These are phyloP conservation scores for Pseudozyma pruni DNA, from an alignment of 1,284 basidiomycete species.

Conservation along the genomic window DNA sequence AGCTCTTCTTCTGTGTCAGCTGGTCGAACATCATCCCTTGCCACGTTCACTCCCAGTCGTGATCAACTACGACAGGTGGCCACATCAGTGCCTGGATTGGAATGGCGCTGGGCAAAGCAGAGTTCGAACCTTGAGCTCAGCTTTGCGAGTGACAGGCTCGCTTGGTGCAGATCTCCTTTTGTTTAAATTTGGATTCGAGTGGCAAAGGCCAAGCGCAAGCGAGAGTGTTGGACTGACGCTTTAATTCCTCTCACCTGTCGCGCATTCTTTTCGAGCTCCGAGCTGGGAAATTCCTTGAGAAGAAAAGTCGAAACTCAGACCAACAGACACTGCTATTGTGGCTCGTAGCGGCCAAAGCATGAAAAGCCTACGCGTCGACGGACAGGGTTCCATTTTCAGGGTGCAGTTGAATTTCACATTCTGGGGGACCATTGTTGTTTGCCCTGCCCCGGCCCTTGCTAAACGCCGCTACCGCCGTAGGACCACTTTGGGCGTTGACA, in stretches of 20 bases:
- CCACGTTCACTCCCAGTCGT: no score
- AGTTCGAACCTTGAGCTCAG: no score
- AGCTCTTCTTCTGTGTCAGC: not conserved
- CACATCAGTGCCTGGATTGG: no score
- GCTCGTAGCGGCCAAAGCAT: not conserved
- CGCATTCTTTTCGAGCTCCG: not conserved
- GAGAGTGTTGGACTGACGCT: not conserved
- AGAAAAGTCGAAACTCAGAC: not conserved
- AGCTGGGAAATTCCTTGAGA: conserved; percentile 5
- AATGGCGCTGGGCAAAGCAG: no score
- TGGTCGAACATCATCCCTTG: no score
- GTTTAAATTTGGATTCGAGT: not conserved
- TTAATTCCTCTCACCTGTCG: not conserved
- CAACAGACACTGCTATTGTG: not conserved
- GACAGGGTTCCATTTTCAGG: conserved; percentile 6
- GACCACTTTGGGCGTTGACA: no score
- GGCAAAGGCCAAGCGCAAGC: conserved; percentile 2
- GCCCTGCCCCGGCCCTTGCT: no score
- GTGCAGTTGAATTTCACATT: conserved; percentile 3
- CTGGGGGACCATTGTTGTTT: no score
- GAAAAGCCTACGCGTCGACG: not conserved
- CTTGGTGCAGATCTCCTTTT: conserved; percentile 2
- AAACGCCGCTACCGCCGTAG: no score
- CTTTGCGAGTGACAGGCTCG: not conserved
- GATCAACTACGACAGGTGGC: no score